A percentile compares a stretch with the other conserved stretches of the same genome.
These are phyloP conservation scores for Bimuria novae-zelandiae DNA, from an alignment of 2,329 filamentous ascomycete species.

Conservation along the genomic window DNA sequence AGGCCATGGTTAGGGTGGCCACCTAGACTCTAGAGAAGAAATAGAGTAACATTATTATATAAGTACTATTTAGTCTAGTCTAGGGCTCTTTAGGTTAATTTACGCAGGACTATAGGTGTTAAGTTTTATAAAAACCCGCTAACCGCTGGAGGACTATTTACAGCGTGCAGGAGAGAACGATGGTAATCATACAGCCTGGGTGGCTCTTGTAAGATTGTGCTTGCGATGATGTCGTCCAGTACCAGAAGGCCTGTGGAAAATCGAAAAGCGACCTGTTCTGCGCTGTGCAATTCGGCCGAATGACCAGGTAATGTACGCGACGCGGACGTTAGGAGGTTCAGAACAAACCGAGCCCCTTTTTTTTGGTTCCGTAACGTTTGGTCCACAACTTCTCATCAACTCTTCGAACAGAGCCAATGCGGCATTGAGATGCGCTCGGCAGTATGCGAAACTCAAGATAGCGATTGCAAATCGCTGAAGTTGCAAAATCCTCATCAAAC, in stretches of 20 bases:
- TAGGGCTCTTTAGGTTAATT: no score
- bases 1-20: no score
- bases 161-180: no score
- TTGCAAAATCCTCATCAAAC: slow-evolving; percentile 57
- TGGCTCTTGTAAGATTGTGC: slow-evolving; percentile 36
- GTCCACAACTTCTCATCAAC: slow-evolving; percentile 7
- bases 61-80: no score
- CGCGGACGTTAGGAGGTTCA: slow-evolving; percentile 5
- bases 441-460: slow-evolving; percentile 54
- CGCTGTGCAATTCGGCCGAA: slow-evolving; percentile 27
- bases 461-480: slow-evolving; percentile 59
- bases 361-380: neutral
- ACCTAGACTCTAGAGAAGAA: no score
- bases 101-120: no score
- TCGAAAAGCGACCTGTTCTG: slow-evolving; percentile 44
- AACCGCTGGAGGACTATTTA: no score
- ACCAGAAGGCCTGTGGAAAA: slow-evolving; percentile 44
- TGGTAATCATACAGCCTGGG: slow-evolving; percentile 35
- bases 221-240: slow-evolving; percentile 44
- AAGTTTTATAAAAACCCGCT: no score
- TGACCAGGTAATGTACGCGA: neutral
- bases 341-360: slow-evolving; percentile 2
- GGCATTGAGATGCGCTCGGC: slow-evolving; percentile 57
- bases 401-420: slow-evolving; percentile 57
- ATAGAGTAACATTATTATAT: no score